These are phyloP conservation scores for Tolypocladium ovalisporum DNA, from an alignment of 2,329 filamentous ascomycete species.

Conservation along the genomic window DNA sequence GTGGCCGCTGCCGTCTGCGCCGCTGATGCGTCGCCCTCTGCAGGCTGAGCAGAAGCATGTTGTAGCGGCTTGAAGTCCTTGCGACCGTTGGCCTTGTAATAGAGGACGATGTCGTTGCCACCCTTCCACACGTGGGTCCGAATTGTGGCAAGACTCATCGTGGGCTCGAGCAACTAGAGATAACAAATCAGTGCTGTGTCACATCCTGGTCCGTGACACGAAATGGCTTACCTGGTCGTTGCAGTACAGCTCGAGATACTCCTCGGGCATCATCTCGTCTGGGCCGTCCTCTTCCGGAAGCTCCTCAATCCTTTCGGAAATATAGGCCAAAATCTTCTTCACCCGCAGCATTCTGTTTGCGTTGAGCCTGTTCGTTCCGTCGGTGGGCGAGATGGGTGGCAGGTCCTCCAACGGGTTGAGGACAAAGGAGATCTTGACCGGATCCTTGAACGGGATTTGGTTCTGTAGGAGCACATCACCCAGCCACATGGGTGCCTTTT, in stretches of 20 bases:
- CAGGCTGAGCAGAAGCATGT: constrained; percentile 10
- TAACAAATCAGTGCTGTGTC: neutral
- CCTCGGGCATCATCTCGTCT: constrained; percentile 63
- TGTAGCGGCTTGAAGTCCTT: constrained; percentile 39
- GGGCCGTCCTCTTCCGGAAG: constrained; percentile 48
- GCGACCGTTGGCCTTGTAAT: constrained; percentile 87
- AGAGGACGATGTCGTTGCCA: constrained; percentile 80
- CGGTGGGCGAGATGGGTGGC: constrained; percentile 61
- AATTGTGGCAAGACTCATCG: constrained; percentile 89
- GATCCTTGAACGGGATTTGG: constrained; percentile 74
- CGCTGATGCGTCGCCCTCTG: constrained; percentile 10
- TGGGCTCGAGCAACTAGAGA: constrained; percentile 53
- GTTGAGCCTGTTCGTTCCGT: constrained; percentile 84
- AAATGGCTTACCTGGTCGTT: constrained; percentile 64
- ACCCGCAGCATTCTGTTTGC: constrained; percentile 94
- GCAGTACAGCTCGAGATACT: constrained; percentile 92
- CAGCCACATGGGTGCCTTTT: constrained; percentile 81
- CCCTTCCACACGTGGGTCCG: constrained; percentile 90
- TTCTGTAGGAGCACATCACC: constrained; percentile 82
- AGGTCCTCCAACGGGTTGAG: constrained; percentile 69
- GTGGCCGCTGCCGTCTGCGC: constrained; percentile 7
- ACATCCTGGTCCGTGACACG: neutral
- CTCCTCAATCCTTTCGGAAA: constrained; percentile 82
- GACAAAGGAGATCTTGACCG: constrained; percentile 90
- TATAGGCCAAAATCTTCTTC: constrained; percentile 86